Evolutionary conservation across 1,284 basidiomycete genomes (phyloP).

Genomic region (Puccinia brachypodii): DNA sequence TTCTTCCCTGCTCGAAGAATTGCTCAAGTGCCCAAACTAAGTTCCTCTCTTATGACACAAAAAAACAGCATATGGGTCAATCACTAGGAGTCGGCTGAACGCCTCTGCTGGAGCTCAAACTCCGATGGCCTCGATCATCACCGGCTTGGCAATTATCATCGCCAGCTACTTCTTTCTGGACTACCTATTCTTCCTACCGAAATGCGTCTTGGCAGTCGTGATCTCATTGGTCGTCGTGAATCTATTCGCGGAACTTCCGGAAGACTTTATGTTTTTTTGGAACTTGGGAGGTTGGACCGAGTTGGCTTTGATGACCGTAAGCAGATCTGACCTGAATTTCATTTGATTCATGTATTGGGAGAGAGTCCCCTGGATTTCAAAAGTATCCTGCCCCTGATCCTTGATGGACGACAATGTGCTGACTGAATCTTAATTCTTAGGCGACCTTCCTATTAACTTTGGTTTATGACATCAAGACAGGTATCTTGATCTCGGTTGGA

Average conservation of each 20-base stretch:
- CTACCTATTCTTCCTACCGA: constrained; percentile 73
- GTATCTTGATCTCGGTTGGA: constrained; percentile 36
- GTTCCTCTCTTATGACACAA: not conserved
- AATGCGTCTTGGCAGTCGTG: constrained; percentile 77
- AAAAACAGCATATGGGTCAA: constrained; percentile 44
- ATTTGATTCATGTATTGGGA: not conserved
- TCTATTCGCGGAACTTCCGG: constrained; percentile 79
- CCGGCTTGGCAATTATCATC: constrained; percentile 71
- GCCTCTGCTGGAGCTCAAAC: constrained; percentile 80
- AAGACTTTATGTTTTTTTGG: constrained; percentile 71
- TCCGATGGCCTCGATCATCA: constrained; percentile 81
- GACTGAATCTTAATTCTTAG: constrained; percentile 13
- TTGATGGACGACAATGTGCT: not conserved
- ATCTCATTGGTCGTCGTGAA: constrained; percentile 79
- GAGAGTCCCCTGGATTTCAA: not conserved
- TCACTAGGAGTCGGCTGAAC: constrained; percentile 72
- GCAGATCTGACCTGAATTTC: constrained; percentile 53
- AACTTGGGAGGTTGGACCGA: constrained; percentile 45
- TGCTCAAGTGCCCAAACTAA: not conserved
- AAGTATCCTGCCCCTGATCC: not conserved
- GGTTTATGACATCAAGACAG: constrained; percentile 41
- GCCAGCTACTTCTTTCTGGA: constrained; percentile 84
- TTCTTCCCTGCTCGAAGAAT: not conserved
- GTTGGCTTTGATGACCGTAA: constrained; percentile 62
- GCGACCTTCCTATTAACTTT: constrained; percentile 46